Evolutionary conservation across 1,284 basidiomycete genomes (phyloP).

Genomic region (Pseudozyma thailandica): DNA sequence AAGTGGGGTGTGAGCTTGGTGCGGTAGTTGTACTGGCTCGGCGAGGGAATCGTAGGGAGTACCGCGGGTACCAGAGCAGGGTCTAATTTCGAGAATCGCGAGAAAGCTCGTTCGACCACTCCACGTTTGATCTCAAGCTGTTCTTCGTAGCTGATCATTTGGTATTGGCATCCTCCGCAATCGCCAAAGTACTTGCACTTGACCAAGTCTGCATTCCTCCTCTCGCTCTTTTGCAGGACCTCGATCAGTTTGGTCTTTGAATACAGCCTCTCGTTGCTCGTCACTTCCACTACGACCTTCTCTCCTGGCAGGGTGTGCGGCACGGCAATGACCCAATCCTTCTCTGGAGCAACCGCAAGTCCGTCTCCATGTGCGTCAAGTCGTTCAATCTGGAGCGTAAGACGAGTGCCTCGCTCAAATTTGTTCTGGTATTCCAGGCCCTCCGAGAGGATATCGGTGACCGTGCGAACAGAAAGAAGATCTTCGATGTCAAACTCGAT

Average conservation of each 20-base stretch:
- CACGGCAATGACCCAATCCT: conserved; percentile 62
- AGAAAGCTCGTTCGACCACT: conserved; percentile 85
- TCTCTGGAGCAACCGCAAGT: conserved; percentile 52
- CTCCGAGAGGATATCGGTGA: conserved; percentile 52
- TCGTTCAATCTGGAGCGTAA: conserved; percentile 53
- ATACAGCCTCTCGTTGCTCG: conserved; percentile 55
- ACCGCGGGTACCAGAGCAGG: conserved; percentile 75
- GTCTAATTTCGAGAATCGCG: conserved; percentile 70
- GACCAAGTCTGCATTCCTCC: conserved; percentile 50
- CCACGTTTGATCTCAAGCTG: conserved; percentile 87
- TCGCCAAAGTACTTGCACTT: conserved; percentile 65
- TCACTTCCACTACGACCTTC: conserved; percentile 50
- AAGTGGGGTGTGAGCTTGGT: conserved; percentile 99
- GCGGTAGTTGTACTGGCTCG: conserved; percentile 88
- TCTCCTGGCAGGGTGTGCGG: conserved; percentile 62
- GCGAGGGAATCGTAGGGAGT: conserved; percentile 82
- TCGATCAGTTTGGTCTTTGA: conserved; percentile 57
- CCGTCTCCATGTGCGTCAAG: conserved; percentile 66
- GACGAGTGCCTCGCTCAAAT: conserved; percentile 48
- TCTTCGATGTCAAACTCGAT: conserved; percentile 63
- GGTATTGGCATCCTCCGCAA: conserved; percentile 67
- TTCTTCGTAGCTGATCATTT: conserved; percentile 79
- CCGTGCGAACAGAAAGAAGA: conserved; percentile 51
- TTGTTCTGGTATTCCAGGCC: conserved; percentile 53
- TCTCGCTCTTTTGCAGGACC: conserved; percentile 27